Base-by-base conservation (phyloP, 1,139 yeast species). In the Lodderomyces metapsilosis region DNA sequence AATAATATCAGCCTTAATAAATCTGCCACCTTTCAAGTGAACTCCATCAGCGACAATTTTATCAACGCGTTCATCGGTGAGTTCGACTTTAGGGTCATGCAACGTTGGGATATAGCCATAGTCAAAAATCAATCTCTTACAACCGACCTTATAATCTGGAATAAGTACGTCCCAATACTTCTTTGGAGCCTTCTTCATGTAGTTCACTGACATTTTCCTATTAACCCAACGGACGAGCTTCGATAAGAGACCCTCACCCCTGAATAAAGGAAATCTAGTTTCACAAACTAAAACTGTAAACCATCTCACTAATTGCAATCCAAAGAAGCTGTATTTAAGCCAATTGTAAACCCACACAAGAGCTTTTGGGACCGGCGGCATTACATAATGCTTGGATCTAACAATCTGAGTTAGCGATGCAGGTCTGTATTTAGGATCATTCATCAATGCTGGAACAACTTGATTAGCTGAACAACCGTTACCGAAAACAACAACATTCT, bases 401-500 rank as follows among this genome's bases (percentile, higher is more conserved):
- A 64, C 58, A 9, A 69, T 42, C 48, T 71, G 76, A 4, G 63
- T 58, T 15, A 71, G 50, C 2, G 58, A 49, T 40, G 57, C 49
- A 2, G 66, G 68, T 2, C 56, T 55, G 42, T 53, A 59, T 15
- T 44, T 10, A n/a, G 47, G 43, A 12, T 54, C 53, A 25, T 57
- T 58, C 44, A 69, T 52, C 34, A 70, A 49, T 1, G 62, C 62
- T 3, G 68, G 76, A 6, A 67, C 50, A 25, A 70, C 59, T 51
- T 72, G 77, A 32, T 66, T 66, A 5, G 74, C 77, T 13, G 74
- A 64, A 40, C 76, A 66, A 4, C 76, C 76, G 44, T 71, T 70
- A 20, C 76, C 76, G 35, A 70, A 51, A 13, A 70, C 65, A 11
- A 64, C 61, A 9, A 71, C 68, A 5, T 58, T 54, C 38, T 66